Evolutionary conservation across 106 monocot genomes (phyloP).

Genomic region (Allium fistulosum): DNA sequence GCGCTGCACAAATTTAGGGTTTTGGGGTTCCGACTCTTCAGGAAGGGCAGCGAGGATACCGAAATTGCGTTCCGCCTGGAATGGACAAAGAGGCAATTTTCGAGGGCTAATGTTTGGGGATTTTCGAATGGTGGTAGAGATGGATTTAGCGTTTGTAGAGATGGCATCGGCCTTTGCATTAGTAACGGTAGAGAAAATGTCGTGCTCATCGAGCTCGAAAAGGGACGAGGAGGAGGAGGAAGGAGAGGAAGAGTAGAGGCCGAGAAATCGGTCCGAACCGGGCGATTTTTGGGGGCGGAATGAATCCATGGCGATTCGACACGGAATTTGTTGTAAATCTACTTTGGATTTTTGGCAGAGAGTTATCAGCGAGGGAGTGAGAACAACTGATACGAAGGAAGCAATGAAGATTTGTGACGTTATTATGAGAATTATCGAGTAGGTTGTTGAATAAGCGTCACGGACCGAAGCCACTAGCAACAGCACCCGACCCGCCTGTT

Average conservation of each 20-base stretch:
- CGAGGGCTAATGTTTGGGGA: conserved; percentile 6
- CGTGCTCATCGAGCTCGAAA: conserved; percentile 70
- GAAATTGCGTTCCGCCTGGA: conserved; percentile 22
- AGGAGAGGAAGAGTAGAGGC: conserved; percentile 18
- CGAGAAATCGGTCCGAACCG: conserved; percentile 37
- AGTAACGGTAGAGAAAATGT: conserved; percentile 48
- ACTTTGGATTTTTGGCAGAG: no score
- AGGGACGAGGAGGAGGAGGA: conserved; percentile 10
- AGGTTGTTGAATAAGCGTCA: no score
- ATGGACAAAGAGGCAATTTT: conserved; percentile 5
- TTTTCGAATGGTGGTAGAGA: neutral
- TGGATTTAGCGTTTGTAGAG: neutral
- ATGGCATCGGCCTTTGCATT: conserved; percentile 8
- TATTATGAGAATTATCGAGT: no score
- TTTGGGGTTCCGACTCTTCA: conserved; percentile 22
- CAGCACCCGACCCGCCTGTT: no score
- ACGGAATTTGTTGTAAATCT: neutral
- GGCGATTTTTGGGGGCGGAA: conserved; percentile 11
- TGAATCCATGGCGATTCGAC: conserved; percentile 8
- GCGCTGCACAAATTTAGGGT: conserved; percentile 16
- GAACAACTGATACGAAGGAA: no score
- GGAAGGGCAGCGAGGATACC: conserved; percentile 47
- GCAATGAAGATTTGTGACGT: no score
- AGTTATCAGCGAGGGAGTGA: no score
- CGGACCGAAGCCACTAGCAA: no score